Base-by-base conservation (phyloP, 2,329 filamentous ascomycete species). In the Zymoseptoria tritici region DNA sequence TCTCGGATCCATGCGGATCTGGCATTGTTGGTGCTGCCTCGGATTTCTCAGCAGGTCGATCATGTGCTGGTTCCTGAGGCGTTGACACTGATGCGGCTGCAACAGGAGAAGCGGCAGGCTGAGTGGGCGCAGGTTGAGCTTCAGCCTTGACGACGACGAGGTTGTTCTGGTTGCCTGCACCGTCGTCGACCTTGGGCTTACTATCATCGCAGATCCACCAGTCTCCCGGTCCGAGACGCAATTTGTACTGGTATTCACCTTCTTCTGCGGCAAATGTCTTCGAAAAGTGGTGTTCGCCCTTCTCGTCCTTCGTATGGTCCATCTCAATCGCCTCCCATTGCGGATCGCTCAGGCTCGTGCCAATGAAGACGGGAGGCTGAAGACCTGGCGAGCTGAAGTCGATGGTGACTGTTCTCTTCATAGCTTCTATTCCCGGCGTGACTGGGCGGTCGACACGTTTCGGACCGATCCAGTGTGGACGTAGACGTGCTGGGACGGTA, bases 221-320 rank as follows among this genome's bases (percentile, higher is more conserved):
- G 64, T 89, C 82, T 54, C 83, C 83, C 20, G 79, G 72, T 9
- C 87, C 87, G 42, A 88, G 76, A 29, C 86, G 82, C 66, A 91
- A 88, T 73, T 90, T 91, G 80, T 91, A 92, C 68, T 89, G 85
- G 64, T 90, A 83, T 59, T 83, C 80, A 53, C 82, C 80, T 21
- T 81, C 82, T 21, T 81, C 76, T 19, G 83, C 77, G 42, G 79
- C 71, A 52, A 90, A 77, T 0, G 79, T 73, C 60, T 83, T 83
- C 51, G 74, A 78, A 70, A 89, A 91, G 11, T 80, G 70, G 60
- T 83, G 75, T 57, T 85, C 71, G 42, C 80, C 75, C 3, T 78
- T 74, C 9, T 80, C 78, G 29, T 76, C 75, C 3, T 76, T 77
- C 5, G 71, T 66, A 59, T 74, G 78, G 9, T 82, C 72, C 87